A percentile compares a stretch with the other conserved stretches of the same genome.
Evolutionary conservation across 306 rosid genomes (phyloP).

Genomic region (Albizia julibrissin): DNA sequence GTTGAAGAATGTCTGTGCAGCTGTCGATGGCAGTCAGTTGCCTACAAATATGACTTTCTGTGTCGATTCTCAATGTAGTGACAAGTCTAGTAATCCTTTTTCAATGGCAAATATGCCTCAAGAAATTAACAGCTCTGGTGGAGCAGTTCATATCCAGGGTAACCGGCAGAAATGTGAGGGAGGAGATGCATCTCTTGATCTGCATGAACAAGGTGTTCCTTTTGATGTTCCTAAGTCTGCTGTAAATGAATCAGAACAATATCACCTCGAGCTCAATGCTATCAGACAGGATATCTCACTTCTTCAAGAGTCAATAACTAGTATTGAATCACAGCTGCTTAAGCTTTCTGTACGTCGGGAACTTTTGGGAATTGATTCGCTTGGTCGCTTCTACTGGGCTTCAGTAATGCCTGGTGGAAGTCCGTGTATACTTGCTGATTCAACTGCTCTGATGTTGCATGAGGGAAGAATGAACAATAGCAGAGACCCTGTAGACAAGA

Average conservation of each 20-base stretch:
- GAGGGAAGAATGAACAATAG: constrained; percentile 34
- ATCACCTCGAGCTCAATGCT: constrained; percentile 67
- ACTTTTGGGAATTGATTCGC: constrained; percentile 77
- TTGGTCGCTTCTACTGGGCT: constrained; percentile 84
- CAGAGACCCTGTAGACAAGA: constrained; percentile 40
- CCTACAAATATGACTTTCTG: not conserved
- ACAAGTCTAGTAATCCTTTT: constrained; percentile 40
- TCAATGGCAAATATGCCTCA: constrained; percentile 48
- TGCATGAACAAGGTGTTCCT: constrained; percentile 48
- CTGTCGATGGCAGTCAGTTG: constrained; percentile 16
- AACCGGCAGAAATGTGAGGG: constrained; percentile 49
- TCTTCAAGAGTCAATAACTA: constrained; percentile 66
- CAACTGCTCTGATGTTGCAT: constrained; percentile 47
- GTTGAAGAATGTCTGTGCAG: constrained; percentile 39
- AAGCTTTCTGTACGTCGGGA: constrained; percentile 82
- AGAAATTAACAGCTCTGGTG: constrained; percentile 55
- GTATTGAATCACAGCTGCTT: constrained; percentile 58
- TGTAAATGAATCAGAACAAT: constrained; percentile 59
- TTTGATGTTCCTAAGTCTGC: constrained; percentile 42
- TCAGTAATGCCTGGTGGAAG: constrained; percentile 53
- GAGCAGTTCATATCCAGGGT: constrained; percentile 45
- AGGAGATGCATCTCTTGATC: constrained; percentile 49
- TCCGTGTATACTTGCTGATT: constrained; percentile 64
- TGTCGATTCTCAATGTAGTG: constrained; percentile 50
- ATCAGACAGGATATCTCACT: constrained; percentile 58